Percentiles rank a stretch among this genome's conserved stretches.
These are phyloP conservation scores for Agapanthus africanus DNA, from an alignment of 106 monocot genomes.

Conservation along the genomic window DNA sequence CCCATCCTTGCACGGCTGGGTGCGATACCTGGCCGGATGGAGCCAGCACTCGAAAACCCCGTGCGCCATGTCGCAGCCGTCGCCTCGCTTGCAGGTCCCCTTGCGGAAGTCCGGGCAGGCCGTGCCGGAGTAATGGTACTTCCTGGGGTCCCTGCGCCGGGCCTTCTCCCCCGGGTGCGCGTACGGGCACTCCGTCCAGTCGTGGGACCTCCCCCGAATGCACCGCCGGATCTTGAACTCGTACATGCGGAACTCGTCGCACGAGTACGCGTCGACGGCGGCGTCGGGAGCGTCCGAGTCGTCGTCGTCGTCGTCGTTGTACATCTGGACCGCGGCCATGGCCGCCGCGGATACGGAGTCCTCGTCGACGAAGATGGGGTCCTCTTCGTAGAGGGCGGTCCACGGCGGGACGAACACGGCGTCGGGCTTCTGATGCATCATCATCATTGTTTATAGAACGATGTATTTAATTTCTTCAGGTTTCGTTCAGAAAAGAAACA, in stretches of 20 bases:
- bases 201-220: slow-evolving; percentile 20
- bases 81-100: slow-evolving; percentile 28
- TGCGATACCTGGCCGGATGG: slow-evolving; percentile 71
- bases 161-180: slow-evolving; percentile 44
- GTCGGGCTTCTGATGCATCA: slow-evolving; percentile 5
- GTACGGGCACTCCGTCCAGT: slow-evolving; percentile 49
- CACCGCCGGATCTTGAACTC: slow-evolving; percentile 39
- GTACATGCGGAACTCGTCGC: slow-evolving; percentile 41
- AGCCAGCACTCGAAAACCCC: slow-evolving; percentile 19
- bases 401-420: not conserved
- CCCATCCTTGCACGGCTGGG: slow-evolving; percentile 84
- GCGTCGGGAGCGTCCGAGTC: not conserved
- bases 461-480: too few relatives aligned
- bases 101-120: slow-evolving; percentile 36
- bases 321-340: not conserved
- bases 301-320: not conserved
- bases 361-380: not conserved
- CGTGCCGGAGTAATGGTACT: slow-evolving; percentile 31
- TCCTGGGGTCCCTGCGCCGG: slow-evolving; percentile 31
- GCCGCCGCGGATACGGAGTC: not conserved
- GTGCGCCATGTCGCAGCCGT: slow-evolving; percentile 17
- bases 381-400: slow-evolving; percentile 9
- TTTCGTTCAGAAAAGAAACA: not conserved
- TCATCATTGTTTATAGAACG: slow-evolving; percentile 2
- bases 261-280: slow-evolving; percentile 8